Percentiles rank a stretch among this genome's conserved stretches.
phyloP scores from a whole-genome alignment of 306 rosid genomes.

The Quercus gilva region DNA sequence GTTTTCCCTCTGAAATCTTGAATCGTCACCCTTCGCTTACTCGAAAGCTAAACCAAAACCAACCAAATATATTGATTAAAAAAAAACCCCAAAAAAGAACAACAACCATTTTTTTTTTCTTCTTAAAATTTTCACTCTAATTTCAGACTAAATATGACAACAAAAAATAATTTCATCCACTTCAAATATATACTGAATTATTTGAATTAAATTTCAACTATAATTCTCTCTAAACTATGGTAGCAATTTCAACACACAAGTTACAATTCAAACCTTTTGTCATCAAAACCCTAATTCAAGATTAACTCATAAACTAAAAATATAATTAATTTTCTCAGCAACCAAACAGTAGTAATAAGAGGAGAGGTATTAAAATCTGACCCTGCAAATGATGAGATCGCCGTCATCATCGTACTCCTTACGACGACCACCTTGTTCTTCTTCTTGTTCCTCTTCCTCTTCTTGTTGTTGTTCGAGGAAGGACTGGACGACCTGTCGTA shows the following conservation, averaged over 20 bases:
- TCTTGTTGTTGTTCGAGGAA: conserved; percentile 53
- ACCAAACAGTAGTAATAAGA: conserved; percentile 4
- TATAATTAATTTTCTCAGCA: background rate
- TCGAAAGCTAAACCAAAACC: conserved; percentile 52
- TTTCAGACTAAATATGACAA: too few relatives aligned
- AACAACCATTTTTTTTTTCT: too few relatives aligned
- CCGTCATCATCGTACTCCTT: conserved; percentile 69
- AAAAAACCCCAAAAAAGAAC: background rate
- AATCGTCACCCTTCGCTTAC: conserved; percentile 54
- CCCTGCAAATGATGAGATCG: conserved; percentile 81
- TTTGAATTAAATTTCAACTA: too few relatives aligned
- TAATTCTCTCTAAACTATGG: too few relatives aligned
- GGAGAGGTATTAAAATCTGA: background rate
- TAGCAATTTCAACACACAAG: too few relatives aligned
- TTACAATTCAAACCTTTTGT: too few relatives aligned
- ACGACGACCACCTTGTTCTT: conserved; percentile 3
- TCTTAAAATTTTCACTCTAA: too few relatives aligned
- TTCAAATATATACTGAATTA: too few relatives aligned
- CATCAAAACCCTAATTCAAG: too few relatives aligned
- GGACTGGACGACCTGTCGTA: conserved; percentile 57
- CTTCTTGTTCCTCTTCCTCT: conserved; percentile 8
- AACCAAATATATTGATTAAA: background rate
- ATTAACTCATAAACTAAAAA: too few relatives aligned
- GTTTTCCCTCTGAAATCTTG: conserved; percentile 53
- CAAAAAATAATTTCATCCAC: too few relatives aligned